A percentile compares a stretch with the other conserved stretches of the same genome.
Conservation (phyloP, 345 rosid species). For the Dipteronia dyeriana region DNA sequence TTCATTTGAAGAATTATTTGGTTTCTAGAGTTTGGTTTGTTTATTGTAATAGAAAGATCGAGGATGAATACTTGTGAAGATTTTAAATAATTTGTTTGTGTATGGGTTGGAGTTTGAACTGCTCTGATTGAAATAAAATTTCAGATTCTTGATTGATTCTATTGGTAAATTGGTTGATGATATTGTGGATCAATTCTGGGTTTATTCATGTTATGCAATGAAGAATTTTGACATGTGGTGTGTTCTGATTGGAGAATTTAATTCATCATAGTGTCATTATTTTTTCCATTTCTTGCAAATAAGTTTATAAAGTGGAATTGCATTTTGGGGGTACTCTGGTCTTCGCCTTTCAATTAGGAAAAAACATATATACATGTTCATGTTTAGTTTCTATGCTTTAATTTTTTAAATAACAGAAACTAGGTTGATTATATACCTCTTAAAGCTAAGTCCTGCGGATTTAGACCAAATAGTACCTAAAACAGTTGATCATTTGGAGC, state of each 20-base stretch:
- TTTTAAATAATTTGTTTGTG: no score
- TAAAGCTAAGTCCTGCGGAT: not conserved
- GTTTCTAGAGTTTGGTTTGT: no score
- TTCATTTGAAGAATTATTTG: no score
- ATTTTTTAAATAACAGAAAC: not conserved
- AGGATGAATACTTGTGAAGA: no score
- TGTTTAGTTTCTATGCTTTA: not conserved
- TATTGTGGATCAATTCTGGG: not conserved
- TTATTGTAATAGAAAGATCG: no score
- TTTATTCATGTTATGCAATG: not conserved
- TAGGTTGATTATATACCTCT: not conserved
- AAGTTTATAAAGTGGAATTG: no score
- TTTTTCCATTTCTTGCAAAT: no score
- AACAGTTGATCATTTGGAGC: not conserved
- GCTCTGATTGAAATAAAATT: slow-evolving; percentile 32
- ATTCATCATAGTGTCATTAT: not conserved
- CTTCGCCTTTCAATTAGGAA: no score
- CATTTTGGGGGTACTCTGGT: no score
- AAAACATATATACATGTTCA: not conserved
- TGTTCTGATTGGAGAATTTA: not conserved
- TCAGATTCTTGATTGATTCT: slow-evolving; percentile 25
- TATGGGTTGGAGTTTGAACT: slow-evolving; percentile 33
- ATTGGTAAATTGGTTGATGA: slow-evolving; percentile 4
- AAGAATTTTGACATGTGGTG: not conserved
- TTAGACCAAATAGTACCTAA: not conserved